Base-by-base conservation (phyloP, 495 filamentous ascomycete species). In the Daldinia childiae region DNA sequence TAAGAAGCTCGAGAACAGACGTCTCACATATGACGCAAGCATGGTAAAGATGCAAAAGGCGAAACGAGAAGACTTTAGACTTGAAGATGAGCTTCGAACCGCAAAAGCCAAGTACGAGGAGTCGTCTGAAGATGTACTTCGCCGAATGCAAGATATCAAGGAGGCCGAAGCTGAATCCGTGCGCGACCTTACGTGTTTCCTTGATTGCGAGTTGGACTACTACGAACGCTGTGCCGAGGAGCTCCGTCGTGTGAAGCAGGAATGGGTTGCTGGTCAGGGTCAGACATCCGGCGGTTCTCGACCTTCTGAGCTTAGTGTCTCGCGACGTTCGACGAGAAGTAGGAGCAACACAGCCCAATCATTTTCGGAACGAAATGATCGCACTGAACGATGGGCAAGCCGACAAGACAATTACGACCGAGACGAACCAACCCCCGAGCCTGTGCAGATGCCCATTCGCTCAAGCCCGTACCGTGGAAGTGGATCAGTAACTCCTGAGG, bases 91-190 rank as follows among this genome's bases (percentile, higher is more conserved):
- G 78, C 86, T 97, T 57, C 90, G 96, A 65, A 87, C 88, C 14
- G 91, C 97, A 76, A 97, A 97, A 76, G 91, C 92, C 65, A 99
- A 98, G 79, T 99, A 97, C 74, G 95, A 97, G 74, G 96, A 98
- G 79, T 91, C 93, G 6, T 97, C 88, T 68, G 95, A 98, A 69
- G 95, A 99, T 73, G 95, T 99, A 64, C 85, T 89, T 69, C 89
- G 95, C 68, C 87, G 95, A 61, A 99, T 99, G 96, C 88, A 95
- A 79, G 95, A 99, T 71, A 97, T 99, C 79, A 92, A 95, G 79
- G 93, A 97, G 59, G 88, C 93, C 7, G 95, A 99, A 77, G 85
- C 81, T 17, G 95, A 98, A 57, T 94, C 90, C 69, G 87, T 97
- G 32, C 85, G 85, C 62, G 95, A 98, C 74, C 79, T 99, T 61